Conservation (phyloP, 495 filamentous ascomycete species). For the Neurospora africana region DNA sequence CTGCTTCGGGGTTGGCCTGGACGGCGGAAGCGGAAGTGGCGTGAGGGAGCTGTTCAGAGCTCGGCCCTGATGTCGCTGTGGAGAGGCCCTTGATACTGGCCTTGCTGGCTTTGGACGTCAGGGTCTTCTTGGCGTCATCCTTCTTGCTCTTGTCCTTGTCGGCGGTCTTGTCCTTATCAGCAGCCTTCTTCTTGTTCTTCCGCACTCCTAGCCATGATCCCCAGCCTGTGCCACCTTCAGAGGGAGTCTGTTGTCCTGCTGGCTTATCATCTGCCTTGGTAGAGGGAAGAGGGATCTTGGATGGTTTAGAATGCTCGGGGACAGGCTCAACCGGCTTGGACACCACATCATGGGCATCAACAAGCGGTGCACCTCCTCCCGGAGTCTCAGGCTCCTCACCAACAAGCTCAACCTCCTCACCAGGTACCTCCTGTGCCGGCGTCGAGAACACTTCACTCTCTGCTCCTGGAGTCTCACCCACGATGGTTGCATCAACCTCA, state of each 20-base stretch:
- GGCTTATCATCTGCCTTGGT: neutral
- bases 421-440: neutral
- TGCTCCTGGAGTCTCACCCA: neutral
- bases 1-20: neutral
- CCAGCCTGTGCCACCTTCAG: neutral
- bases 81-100: neutral
- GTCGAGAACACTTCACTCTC: neutral
- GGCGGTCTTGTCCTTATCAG: neutral
- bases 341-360: neutral
- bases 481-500: neutral
- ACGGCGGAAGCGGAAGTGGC: neutral
- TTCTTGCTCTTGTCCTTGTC: neutral
- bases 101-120: neutral
- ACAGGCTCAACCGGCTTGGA: neutral
- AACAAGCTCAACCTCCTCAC: neutral
- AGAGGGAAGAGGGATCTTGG: neutral
- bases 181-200: neutral
- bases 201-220: neutral
- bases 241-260: neutral
- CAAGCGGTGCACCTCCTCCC: neutral
- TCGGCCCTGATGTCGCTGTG: neutral
- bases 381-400: neutral
- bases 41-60: neutral
- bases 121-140: neutral
- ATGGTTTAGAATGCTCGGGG: neutral